Percentiles rank a stretch among this genome's conserved stretches.
phyloP scores from a whole-genome alignment of 306 rosid genomes.

The Cajanus cajan region DNA sequence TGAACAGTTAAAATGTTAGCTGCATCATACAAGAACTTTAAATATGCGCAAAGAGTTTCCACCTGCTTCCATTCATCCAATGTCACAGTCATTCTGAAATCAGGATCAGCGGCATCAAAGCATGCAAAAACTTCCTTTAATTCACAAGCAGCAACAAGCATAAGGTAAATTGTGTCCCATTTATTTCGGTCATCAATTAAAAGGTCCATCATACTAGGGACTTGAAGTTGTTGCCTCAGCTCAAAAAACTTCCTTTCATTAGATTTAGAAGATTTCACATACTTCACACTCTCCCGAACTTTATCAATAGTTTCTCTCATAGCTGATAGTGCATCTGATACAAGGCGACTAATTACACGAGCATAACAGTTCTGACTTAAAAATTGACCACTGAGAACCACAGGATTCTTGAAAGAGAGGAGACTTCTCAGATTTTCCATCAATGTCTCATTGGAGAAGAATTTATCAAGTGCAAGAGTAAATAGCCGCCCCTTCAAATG shows the following conservation, averaged over 20 bases:
- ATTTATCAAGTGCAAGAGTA: slow-evolving; percentile 61
- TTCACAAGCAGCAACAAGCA: slow-evolving; percentile 83
- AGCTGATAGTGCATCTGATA: slow-evolving; percentile 56
- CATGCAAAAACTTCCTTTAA: slow-evolving; percentile 72
- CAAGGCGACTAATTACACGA: slow-evolving; percentile 68
- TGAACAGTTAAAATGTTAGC: slow-evolving; percentile 61
- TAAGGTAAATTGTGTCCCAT: slow-evolving; percentile 83
- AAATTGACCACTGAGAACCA: slow-evolving; percentile 73
- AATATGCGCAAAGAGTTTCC: slow-evolving; percentile 64
- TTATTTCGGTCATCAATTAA: slow-evolving; percentile 65
- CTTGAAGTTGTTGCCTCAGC: slow-evolving; percentile 74
- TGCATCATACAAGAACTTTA: slow-evolving; percentile 73
- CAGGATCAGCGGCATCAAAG: slow-evolving; percentile 64
- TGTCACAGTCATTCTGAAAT: slow-evolving; percentile 44
- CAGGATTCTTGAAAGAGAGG: slow-evolving; percentile 67
- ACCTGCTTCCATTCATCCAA: slow-evolving; percentile 73
- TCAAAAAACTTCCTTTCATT: slow-evolving; percentile 57
- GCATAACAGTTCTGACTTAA: slow-evolving; percentile 69
- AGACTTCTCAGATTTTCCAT: slow-evolving; percentile 58
- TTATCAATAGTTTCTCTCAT: slow-evolving; percentile 58
- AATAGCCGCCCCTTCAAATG: slow-evolving; percentile 69
- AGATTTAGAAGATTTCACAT: slow-evolving; percentile 64
- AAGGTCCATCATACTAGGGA: slow-evolving; percentile 53
- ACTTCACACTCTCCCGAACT: slow-evolving; percentile 72
- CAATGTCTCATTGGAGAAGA: slow-evolving; percentile 50